These are phyloP conservation scores for Decorospora gaudefroyi DNA, from an alignment of 2,329 filamentous ascomycete species.

Conservation along the genomic window DNA sequence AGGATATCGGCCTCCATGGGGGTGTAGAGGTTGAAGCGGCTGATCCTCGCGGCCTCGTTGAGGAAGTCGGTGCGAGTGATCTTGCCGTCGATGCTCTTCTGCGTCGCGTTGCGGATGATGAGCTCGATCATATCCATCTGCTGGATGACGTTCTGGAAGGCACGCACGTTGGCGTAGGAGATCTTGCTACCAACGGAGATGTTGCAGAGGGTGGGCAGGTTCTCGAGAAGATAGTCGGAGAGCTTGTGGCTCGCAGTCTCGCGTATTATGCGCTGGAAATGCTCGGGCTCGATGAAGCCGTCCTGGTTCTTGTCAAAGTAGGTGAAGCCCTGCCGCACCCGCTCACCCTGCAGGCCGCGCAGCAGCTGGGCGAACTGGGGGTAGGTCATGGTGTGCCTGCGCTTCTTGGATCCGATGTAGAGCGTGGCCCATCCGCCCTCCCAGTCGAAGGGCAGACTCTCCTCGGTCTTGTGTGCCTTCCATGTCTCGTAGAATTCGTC, in stretches of 20 bases:
- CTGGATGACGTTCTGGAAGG: slow-evolving; percentile 96
- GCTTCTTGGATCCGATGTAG: slow-evolving; percentile 86
- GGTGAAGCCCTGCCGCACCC: slow-evolving; percentile 93
- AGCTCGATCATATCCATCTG: slow-evolving; percentile 98
- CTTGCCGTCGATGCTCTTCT: slow-evolving; percentile 83
- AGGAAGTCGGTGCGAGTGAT: slow-evolving; percentile 94
- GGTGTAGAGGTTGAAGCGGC: slow-evolving; percentile 93
- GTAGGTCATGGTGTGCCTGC: slow-evolving; percentile 90
- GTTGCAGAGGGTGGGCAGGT: slow-evolving; percentile 91
- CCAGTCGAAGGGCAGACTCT: slow-evolving; percentile 94
- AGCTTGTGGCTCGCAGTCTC: slow-evolving; percentile 95
- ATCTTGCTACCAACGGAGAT: slow-evolving; percentile 91
- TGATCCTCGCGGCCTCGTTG: slow-evolving; percentile 87
- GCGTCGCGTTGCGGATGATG: slow-evolving; percentile 83
- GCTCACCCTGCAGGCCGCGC: slow-evolving; percentile 91
- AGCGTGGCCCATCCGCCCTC: slow-evolving; percentile 94
- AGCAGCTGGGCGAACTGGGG: slow-evolving; percentile 98
- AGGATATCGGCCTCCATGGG: slow-evolving; percentile 99
- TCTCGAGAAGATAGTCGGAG: slow-evolving; percentile 90
- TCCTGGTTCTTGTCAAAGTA: slow-evolving; percentile 88
- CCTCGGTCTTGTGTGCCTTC: slow-evolving; percentile 82
- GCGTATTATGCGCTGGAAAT: slow-evolving; percentile 95
- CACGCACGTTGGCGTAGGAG: slow-evolving; percentile 94
- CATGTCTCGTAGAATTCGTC: slow-evolving; percentile 85
- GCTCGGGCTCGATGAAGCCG: slow-evolving; percentile 91